Evolutionary conservation across 768 basidiomycete species (phyloP), one percentile per base, ranked within the genome.

Genomic region (Lentinula lateritia): DNA sequence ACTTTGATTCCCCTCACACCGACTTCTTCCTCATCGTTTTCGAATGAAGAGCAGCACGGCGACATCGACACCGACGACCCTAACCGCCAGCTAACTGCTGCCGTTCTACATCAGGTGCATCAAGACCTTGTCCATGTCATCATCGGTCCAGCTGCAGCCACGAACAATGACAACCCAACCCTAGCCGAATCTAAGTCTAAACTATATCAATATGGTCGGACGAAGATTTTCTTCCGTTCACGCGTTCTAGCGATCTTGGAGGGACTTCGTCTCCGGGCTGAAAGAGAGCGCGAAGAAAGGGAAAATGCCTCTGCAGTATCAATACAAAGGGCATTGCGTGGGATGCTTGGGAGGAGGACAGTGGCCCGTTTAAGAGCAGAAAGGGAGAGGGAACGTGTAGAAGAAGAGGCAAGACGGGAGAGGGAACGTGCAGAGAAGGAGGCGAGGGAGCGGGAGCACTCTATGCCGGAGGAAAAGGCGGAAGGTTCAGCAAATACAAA

Each of bases 191-290:
- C 15, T n/a, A 48, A 48, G n/a, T 8, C 45, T 2, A 59, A 59
- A 9, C 8, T 53, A 16, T 97, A 94, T 74, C 97, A 99, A 76
- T 87, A 88, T 69, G 97, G 97, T 66, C 81, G 94, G 35, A 98
- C 93, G 34, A 99, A 99, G 76, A 97, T 99, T 66, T 99, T 99
- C 78, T 98, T 99, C 83, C 87, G 97, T 62, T 94, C 97, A 10
- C 97, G 97, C 64, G 98, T 98, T 93, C 88, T 98, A 60, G 96
- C 97, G 28, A 90, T 91, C 6, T 81, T 99, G 52, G 97, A 99
- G 75, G 86, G 97, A 41, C 87, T 94, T 6, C 16, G 97, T 43
- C 86, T 94, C 5, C 16, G 84, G 96, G 56, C 89, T 98, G 3
- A 97, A 98, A 78, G 98, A 98, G 85, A 98, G 98, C 74, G 89